Evolutionary conservation across 208 protist species (phyloP).

Genomic region (Endotrypanum monterogeii): DNA sequence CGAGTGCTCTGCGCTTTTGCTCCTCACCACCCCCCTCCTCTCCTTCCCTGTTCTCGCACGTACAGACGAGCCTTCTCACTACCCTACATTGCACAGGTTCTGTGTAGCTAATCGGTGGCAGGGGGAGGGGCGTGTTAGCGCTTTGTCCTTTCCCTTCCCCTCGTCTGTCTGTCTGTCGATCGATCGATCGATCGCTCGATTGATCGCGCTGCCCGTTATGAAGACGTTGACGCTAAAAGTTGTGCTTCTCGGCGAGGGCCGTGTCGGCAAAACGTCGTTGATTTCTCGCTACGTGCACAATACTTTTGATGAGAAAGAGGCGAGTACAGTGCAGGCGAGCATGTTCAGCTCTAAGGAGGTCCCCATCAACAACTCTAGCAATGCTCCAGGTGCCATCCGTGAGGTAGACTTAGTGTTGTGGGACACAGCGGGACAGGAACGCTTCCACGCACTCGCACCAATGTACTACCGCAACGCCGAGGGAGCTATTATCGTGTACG

Average conservation of each 20-base stretch:
- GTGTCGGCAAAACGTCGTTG: conserved; percentile 86
- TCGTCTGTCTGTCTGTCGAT: not conserved
- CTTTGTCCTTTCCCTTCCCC: not conserved
- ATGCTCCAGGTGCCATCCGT: conserved; percentile 23
- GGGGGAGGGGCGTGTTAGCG: not conserved
- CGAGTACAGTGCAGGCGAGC: conserved; percentile 67
- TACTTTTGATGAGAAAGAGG: conserved; percentile 61
- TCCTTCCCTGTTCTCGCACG: not conserved
- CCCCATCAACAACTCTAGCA: conserved; percentile 34
- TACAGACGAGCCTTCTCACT: not conserved
- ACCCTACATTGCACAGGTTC: not conserved
- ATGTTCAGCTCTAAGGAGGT: conserved; percentile 70
- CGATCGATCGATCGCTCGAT: no score
- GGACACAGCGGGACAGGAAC: conserved; percentile 97
- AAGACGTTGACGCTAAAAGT: conserved; percentile 55
- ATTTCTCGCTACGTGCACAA: conserved; percentile 76
- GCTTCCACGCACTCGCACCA: conserved; percentile 87
- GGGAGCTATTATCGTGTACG: conserved; percentile 95
- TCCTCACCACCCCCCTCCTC: not conserved
- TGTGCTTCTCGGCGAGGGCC: conserved; percentile 81
- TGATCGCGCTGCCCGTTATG: conserved; percentile 20
- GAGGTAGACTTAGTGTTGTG: conserved; percentile 95
- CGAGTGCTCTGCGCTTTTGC: not conserved
- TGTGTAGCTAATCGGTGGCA: not conserved
- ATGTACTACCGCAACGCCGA: conserved; percentile 89